Evolutionary conservation across 202 grass and related monocot genomes (phyloP).

Genomic region (Hordeum pubiflorum): DNA sequence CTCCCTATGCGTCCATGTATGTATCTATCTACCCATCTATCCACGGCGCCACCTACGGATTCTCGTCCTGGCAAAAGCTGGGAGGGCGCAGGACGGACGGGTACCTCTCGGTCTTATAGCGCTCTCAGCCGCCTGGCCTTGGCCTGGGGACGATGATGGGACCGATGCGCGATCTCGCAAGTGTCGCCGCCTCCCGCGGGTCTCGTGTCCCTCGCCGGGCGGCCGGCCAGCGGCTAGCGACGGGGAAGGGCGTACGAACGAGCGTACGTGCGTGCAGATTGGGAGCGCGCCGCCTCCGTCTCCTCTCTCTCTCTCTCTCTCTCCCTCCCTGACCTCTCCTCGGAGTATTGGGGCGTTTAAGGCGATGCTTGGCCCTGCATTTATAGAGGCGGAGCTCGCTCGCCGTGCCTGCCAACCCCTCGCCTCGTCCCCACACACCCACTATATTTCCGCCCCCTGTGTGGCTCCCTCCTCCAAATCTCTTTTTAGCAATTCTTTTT

Average conservation of each 20-base stretch:
- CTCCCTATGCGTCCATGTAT: neutral
- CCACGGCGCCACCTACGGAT: neutral
- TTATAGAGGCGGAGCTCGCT: constrained; percentile 35
- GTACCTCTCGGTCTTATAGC: constrained; percentile 38
- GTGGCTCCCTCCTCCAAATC: neutral
- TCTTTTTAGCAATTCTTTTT: neutral
- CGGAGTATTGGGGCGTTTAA: constrained; percentile 20
- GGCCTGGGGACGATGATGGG: neutral
- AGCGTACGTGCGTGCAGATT: neutral
- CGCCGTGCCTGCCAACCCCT: constrained; percentile 7
- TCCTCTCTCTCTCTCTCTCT: neutral
- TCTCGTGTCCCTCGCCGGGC: neutral
- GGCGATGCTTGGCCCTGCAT: constrained; percentile 17
- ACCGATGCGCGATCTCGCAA: neutral
- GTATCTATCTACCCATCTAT: neutral
- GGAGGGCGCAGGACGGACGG: neutral
- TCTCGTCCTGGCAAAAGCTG: constrained; percentile 2
- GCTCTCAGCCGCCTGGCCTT: constrained; percentile 3
- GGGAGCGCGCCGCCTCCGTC: constrained; percentile 23
- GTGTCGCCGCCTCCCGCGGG: neutral
- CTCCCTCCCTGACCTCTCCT: constrained; percentile 29
- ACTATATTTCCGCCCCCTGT: constrained; percentile 23
- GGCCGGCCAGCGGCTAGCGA: neutral
- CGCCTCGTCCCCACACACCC: constrained; percentile 14
- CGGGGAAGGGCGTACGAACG: neutral